These are phyloP conservation scores for Malassezia cuniculi DNA, from an alignment of 1,284 basidiomycete species.

Conservation along the genomic window DNA sequence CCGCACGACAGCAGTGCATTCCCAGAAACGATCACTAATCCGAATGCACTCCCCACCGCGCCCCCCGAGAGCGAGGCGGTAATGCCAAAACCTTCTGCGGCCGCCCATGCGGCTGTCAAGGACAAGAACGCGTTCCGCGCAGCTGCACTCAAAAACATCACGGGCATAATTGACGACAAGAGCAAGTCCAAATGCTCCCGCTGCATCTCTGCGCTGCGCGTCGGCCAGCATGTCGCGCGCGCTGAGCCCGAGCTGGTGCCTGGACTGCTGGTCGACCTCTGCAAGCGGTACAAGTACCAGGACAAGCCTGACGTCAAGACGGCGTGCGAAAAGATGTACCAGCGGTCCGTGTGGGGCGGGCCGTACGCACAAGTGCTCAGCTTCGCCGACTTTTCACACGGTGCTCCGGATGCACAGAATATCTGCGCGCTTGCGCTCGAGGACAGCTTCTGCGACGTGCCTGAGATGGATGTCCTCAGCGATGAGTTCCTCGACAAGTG, in stretches of 20 bases:
- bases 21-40: slow-evolving; percentile 53
- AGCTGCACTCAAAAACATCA: slow-evolving; percentile 22
- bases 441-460: slow-evolving; percentile 21
- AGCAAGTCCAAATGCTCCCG: slow-evolving; percentile 51
- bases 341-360: slow-evolving; percentile 19
- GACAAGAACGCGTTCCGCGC: neutral
- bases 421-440: slow-evolving; percentile 35
- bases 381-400: slow-evolving; percentile 29
- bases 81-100: neutral
- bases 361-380: slow-evolving; percentile 29
- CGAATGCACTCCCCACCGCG: slow-evolving; percentile 51
- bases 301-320: slow-evolving; percentile 29
- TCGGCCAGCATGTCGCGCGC: slow-evolving; percentile 57
- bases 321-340: slow-evolving; percentile 31
- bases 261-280: slow-evolving; percentile 53
- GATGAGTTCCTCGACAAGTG: slow-evolving; percentile 26
- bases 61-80: neutral
- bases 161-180: slow-evolving; percentile 25
- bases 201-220: slow-evolving; percentile 55
- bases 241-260: slow-evolving; percentile 56
- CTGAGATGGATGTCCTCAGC: slow-evolving; percentile 18
- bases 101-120: neutral
- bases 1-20: slow-evolving; percentile 24
- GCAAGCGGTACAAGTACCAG: slow-evolving; percentile 54
- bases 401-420: slow-evolving; percentile 28